These are phyloP conservation scores for Auxenochlorella protothecoides DNA, from an alignment of 139 green algal genomes.

Conservation along the genomic window DNA sequence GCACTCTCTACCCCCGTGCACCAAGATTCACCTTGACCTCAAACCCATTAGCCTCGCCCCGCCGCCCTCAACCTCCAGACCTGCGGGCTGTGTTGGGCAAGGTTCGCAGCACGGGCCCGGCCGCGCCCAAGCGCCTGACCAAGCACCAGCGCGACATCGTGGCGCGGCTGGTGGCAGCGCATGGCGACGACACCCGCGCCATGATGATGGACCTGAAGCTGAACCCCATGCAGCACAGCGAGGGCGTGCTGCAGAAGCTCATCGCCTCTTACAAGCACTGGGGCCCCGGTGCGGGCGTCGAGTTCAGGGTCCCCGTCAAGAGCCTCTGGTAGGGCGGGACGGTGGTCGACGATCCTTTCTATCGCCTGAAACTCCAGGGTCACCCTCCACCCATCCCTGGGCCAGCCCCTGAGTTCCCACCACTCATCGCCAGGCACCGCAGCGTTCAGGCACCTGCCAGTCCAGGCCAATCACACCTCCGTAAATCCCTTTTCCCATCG, in stretches of 20 bases:
- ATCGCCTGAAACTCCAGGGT: neutral
- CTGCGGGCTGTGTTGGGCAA: neutral
- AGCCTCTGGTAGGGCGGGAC: slow-evolving; percentile 6
- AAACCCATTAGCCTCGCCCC: too few species aligned
- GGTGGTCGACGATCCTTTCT: too few species aligned
- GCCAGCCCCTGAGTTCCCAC: too few species aligned
- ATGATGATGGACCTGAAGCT: slow-evolving; percentile 43
- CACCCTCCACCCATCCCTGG: too few species aligned
- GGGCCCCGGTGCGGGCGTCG: slow-evolving; percentile 12
- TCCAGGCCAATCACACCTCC: too few species aligned
- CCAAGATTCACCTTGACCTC: too few species aligned
- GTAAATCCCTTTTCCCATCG: too few species aligned
- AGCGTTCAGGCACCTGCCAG: too few species aligned
- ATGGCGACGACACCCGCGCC: slow-evolving; percentile 23
- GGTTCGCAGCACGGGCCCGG: slow-evolving; percentile 14
- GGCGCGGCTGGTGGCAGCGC: slow-evolving; percentile 17
- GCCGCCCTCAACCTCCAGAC: too few species aligned
- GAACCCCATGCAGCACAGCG: slow-evolving; percentile 45
- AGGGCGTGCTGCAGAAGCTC: slow-evolving; percentile 22
- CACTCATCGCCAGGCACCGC: too few species aligned
- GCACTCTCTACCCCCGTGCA: too few species aligned
- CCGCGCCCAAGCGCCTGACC: slow-evolving; percentile 34
- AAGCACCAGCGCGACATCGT: slow-evolving; percentile 28
- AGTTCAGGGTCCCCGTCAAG: slow-evolving; percentile 29
- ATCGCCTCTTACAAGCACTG: slow-evolving; percentile 20